Evolutionary conservation across 2,329 filamentous ascomycete genomes (phyloP), one percentile per base, ranked within the genome.

Genomic region (Pestalotiopsis sp.): DNA sequence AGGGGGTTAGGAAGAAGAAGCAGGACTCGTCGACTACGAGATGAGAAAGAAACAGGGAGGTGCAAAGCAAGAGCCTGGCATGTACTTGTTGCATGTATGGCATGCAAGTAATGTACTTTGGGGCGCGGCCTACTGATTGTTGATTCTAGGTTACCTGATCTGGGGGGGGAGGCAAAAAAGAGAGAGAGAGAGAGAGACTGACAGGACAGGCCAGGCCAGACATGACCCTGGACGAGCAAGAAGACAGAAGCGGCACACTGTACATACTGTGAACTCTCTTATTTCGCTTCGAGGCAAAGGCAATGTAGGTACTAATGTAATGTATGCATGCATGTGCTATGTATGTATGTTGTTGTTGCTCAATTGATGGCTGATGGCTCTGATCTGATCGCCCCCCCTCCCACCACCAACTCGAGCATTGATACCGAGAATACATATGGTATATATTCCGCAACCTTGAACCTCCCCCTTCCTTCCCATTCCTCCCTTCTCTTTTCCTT

Each of bases 281-380:
- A 61, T 61, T 61, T 61, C 59, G 59, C 59, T 61, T 61, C 23
- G 59, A 61, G 59, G 59, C 31, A 61, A 36, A 52, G 45, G 45
- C 45, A 52, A 52, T 52, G 45, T 52, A 52, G 17, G 45, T 52
- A 52, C 45, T 52, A 52, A 52, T 52, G 45, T 52, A 31, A 52
- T 52, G 45, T n/a, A 52, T 9, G 45, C 45, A 52, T 52, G 45
- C 11, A 52, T 52, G 45, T 52, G 17, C 17, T 52, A 14, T 52
- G 45, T 52, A n/a, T 52, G 45, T 52, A 52, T n/a, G 45, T 17
- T 52, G 14, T 17, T 45, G 14, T 12, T 13, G 45, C 7, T 52
- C 7, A n/a, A n/a, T 52, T 4, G 45, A 17, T 52, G 45, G 45
- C 45, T 52, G 17, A 52, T 52, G 45, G 17, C 45, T 52, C 20